Evolutionary conservation across 371 early-diverging fungal genomes (phyloP).

Genomic region (Mucor piriformis): DNA sequence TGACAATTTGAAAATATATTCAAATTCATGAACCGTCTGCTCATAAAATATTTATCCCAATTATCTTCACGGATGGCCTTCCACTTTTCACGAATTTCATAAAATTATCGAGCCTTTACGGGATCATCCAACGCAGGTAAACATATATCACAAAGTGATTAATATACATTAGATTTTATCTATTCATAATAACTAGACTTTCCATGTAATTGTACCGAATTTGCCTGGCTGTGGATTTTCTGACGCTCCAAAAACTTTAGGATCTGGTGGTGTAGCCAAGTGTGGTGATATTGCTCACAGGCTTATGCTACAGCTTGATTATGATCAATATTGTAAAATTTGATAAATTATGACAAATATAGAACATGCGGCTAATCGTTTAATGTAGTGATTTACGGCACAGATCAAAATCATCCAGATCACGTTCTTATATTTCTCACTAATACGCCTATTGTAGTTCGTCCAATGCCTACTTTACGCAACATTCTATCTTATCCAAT

Average conservation of each 20-base stretch:
- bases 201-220: conserved; percentile 65
- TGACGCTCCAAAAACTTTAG: conserved; percentile 39
- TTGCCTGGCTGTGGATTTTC: conserved; percentile 68
- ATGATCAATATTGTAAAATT: conserved; percentile 44
- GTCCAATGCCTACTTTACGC: conserved; percentile 31
- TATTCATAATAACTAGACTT: conserved; percentile 35
- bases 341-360: not conserved
- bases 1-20: conserved; percentile 57
- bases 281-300: conserved; percentile 42
- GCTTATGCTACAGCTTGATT: conserved; percentile 57
- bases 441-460: conserved; percentile 42
- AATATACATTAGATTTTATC: too few relatives aligned
- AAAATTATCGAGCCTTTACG: conserved; percentile 50
- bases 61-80: conserved; percentile 74
- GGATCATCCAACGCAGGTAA: conserved; percentile 33
- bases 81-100: conserved; percentile 65
- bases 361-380: too few relatives aligned
- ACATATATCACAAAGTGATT: too few relatives aligned
- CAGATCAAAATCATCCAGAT: conserved; percentile 41
- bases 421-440: conserved; percentile 47
- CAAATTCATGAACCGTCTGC: conserved; percentile 60
- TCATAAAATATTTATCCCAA: conserved; percentile 50
- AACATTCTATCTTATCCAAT: conserved; percentile 23
- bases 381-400: conserved; percentile 42
- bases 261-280: not conserved